Conservation (phyloP, 1,284 basidiomycete species). For the Clitocybe nebularis region DNA sequence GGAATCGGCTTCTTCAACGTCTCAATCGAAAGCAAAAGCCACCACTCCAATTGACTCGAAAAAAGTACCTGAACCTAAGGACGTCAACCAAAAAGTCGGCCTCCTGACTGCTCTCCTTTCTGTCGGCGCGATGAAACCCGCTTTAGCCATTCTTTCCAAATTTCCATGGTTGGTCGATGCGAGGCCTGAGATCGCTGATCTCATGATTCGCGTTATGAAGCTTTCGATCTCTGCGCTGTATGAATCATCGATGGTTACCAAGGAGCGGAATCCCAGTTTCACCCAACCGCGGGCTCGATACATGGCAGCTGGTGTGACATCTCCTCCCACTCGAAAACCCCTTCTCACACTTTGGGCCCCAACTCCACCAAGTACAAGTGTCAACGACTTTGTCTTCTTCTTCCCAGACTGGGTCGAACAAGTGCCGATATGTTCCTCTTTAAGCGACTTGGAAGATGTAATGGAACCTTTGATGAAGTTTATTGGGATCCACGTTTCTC, state of each 20-base stretch:
- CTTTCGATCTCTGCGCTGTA: slow-evolving; percentile 70
- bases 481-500: slow-evolving; percentile 71
- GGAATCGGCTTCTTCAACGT: slow-evolving; percentile 49
- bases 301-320: slow-evolving; percentile 49
- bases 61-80: slow-evolving; percentile 43
- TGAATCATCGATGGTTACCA: slow-evolving; percentile 44
- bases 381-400: slow-evolving; percentile 82
- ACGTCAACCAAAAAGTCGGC: slow-evolving; percentile 80
- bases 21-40: slow-evolving; percentile 34
- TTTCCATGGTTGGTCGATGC: slow-evolving; percentile 87
- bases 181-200: slow-evolving; percentile 80
- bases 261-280: slow-evolving; percentile 58
- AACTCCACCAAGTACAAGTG: slow-evolving; percentile 69
- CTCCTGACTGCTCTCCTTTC: slow-evolving; percentile 81
- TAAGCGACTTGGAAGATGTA: slow-evolving; percentile 70
- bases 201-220: slow-evolving; percentile 74
- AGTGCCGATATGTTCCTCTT: slow-evolving; percentile 60
- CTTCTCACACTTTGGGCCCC: slow-evolving; percentile 69
- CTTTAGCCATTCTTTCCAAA: slow-evolving; percentile 75
- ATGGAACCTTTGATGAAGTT: slow-evolving; percentile 76
- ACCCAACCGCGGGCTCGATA: slow-evolving; percentile 59
- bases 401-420: slow-evolving; percentile 78
- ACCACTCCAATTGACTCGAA: slow-evolving; percentile 38
- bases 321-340: slow-evolving; percentile 52
- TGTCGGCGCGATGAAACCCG: slow-evolving; percentile 78